Percentiles rank a stretch among this genome's conserved stretches.
phyloP scores from a whole-genome alignment of 1,284 basidiomycete species.

The Rhodotorula mucilaginosa region DNA sequence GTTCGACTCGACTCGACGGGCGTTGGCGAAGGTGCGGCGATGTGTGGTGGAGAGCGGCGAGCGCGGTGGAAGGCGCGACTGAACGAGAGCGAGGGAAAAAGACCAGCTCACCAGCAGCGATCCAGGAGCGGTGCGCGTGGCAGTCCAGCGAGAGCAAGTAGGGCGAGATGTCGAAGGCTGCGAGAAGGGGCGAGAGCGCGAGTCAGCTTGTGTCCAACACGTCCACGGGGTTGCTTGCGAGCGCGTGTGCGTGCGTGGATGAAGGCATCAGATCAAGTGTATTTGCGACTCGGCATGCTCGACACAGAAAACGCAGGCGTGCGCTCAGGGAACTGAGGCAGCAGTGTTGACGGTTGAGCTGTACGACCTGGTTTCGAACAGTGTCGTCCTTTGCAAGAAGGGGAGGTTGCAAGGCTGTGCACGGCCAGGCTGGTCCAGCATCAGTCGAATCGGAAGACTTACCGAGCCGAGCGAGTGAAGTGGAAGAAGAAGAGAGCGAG shows the following conservation, averaged over 20 bases:
- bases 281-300: slow-evolving; percentile 18
- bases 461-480: background rate
- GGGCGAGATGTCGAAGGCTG: background rate
- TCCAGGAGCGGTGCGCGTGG: no score
- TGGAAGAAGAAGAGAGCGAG: background rate
- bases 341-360: slow-evolving; percentile 5
- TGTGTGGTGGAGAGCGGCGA: no score
- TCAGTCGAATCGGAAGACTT: background rate
- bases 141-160: no score
- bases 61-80: no score
- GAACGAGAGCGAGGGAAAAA: no score
- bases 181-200: background rate
- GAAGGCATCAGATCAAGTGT: slow-evolving; percentile 22
- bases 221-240: background rate
- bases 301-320: slow-evolving; percentile 3
- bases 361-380: slow-evolving; percentile 10
- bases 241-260: background rate
- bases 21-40: no score
- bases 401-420: background rate
- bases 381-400: slow-evolving; percentile 4
- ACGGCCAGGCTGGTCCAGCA: background rate
- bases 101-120: no score
- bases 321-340: background rate
- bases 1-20: no score
- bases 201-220: background rate